Evolutionary conservation across 2,329 filamentous ascomycete genomes (phyloP).

Genomic region (Lecanosticta acicola): DNA sequence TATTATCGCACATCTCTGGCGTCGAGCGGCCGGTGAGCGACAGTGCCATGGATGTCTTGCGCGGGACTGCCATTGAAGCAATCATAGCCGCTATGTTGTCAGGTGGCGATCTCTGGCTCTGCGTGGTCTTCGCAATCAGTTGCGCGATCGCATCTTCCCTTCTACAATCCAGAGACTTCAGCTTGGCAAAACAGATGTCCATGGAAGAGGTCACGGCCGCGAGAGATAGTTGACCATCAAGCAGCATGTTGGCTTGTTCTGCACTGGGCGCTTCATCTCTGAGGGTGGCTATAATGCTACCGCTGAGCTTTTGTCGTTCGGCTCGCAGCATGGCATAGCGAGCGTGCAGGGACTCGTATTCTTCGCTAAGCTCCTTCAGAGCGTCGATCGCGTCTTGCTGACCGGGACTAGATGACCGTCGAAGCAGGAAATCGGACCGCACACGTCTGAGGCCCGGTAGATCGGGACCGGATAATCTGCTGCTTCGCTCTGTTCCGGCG

Average conservation of each 20-base stretch:
- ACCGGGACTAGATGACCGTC: slow-evolving; percentile 4
- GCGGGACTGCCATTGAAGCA: slow-evolving; percentile 13
- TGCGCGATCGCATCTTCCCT: slow-evolving; percentile 27
- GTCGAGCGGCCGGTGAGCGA: slow-evolving; percentile 16
- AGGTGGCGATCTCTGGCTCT: slow-evolving; percentile 9
- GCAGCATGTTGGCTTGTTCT: slow-evolving; percentile 24
- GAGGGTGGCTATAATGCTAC: slow-evolving; percentile 21
- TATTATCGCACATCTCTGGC: slow-evolving; percentile 11
- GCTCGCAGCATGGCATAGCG: slow-evolving; percentile 27
- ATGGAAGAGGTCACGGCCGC: slow-evolving; percentile 29
- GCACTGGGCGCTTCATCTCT: slow-evolving; percentile 21
- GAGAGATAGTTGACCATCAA: slow-evolving; percentile 30
- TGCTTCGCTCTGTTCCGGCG: neutral
- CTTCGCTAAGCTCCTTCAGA: slow-evolving; percentile 17
- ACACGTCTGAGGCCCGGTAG: slow-evolving; percentile 3
- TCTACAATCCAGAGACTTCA: slow-evolving; percentile 29
- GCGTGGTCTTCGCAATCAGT: slow-evolving; percentile 17
- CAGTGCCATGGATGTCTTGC: slow-evolving; percentile 7
- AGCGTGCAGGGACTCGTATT: slow-evolving; percentile 26
- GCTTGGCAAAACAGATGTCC: slow-evolving; percentile 32
- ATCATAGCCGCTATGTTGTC: slow-evolving; percentile 19
- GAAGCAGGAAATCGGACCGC: slow-evolving; percentile 8
- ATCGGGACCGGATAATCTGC: slow-evolving; percentile 9
- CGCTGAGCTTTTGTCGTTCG: slow-evolving; percentile 27
- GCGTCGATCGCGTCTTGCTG: slow-evolving; percentile 11